These are phyloP conservation scores for Sporisorium graminicola DNA, from an alignment of 1,284 basidiomycete species.

Conservation along the genomic window DNA sequence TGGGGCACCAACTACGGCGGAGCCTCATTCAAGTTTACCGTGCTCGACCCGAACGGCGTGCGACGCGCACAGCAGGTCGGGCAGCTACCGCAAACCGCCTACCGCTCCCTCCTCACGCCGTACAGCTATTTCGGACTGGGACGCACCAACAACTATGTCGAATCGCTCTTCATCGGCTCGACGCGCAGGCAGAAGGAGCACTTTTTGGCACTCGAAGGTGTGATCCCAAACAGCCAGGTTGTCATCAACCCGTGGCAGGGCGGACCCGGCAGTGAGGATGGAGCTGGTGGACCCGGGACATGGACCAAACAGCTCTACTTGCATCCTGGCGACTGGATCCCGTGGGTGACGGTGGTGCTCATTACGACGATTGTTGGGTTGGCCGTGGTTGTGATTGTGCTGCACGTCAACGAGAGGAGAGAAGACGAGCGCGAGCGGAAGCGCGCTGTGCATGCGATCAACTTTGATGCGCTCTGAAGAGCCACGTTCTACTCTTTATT, in stretches of 20 bases:
- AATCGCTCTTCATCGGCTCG: conserved; percentile 72
- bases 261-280: conserved; percentile 36
- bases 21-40: conserved; percentile 96
- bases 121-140: conserved; percentile 97
- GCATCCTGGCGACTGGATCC: conserved; percentile 95
- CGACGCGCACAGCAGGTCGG: conserved; percentile 92
- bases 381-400: conserved; percentile 83
- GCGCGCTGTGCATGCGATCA: conserved; percentile 90
- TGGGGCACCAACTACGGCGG: conserved; percentile 94
- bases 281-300: conserved; percentile 55
- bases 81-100: conserved; percentile 91
- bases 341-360: conserved; percentile 91
- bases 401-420: conserved; percentile 91
- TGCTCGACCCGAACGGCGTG: conserved; percentile 89
- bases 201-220: conserved; percentile 90
- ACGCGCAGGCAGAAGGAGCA: conserved; percentile 76
- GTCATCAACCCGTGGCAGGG: conserved; percentile 86
- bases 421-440: conserved; percentile 92
- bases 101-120: conserved; percentile 88
- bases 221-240: conserved; percentile 96
- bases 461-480: conserved; percentile 87
- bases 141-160: conserved; percentile 99
- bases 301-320: conserved; percentile 94
- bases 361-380: conserved; percentile 81
- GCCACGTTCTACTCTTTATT: neutral